Evolutionary conservation across 306 rosid species (phyloP), one percentile per base, ranked within the genome.

Genomic region (Trichosanthes truncata): DNA sequence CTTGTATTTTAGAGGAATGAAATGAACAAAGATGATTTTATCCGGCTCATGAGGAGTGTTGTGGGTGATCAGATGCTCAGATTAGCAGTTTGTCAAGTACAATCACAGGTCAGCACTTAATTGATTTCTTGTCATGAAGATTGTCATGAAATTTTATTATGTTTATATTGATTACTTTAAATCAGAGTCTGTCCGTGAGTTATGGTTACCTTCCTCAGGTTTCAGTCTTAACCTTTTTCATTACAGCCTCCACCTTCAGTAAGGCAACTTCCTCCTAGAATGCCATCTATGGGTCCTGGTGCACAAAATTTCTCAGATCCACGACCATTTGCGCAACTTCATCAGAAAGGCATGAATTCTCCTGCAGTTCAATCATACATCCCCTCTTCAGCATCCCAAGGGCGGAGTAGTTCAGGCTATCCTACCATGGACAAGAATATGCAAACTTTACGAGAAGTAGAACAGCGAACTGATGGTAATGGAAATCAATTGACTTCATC

Each of bases 51-150:
- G 88, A 88, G 88, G 88, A 69, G 87, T 78, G 87, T 95, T 67
- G 98, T 91, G 3, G 98, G 98, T 77, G 96, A 88, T 57, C 98
- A 92, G 86, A 86, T 92, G 93, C 97, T 95, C 77, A 89, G 87
- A 85, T 62, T 90, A 87, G 97, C 97, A 71, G 87, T 91, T 79
- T 9, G 85, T 12, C 83, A 85, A 87, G 90, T 92, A 72, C 95
- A 91, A 83, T 61, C 87, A 60, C 97, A 90, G 88, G 97, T 89
- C 84, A 67, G 83, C 57, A 15, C 52, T 69, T 29, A 80, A 63
- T 80, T 74, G 59, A 29, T 38, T 38, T 81, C 18, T 79, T 63
- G 17, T 41, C 81, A 62, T 7, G 31, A 78, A 9, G 26, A 12
- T 79, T 63, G 17, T 41, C 81, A 62, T 7, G 31, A 78, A 9